Conservation (phyloP, 129 eudicot genomes). For the Oenanthe sinensis region DNA sequence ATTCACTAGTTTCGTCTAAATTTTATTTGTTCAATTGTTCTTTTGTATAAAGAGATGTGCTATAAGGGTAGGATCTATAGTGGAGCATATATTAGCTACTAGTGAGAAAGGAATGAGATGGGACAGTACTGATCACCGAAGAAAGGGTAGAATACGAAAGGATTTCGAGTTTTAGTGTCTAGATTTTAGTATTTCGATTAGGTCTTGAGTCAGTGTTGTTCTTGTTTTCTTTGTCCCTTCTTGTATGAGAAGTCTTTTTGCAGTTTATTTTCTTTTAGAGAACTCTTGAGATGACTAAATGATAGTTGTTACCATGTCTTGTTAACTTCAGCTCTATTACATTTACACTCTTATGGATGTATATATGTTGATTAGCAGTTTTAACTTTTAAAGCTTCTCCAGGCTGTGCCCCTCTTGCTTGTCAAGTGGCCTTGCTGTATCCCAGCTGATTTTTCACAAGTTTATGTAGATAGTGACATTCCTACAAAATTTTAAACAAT, state of each 20-base stretch:
- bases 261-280: slow-evolving; percentile 39
- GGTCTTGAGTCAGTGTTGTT: slow-evolving; percentile 25
- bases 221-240: slow-evolving; percentile 10
- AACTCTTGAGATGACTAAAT: slow-evolving; percentile 12
- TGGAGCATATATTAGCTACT: slow-evolving; percentile 23
- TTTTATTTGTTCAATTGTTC: slow-evolving; percentile 49
- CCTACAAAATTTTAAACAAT: neutral
- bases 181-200: slow-evolving; percentile 31
- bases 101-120: slow-evolving; percentile 18
- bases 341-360: neutral
- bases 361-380: neutral
- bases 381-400: neutral
- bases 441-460: neutral
- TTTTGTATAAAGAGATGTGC: slow-evolving; percentile 57
- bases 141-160: slow-evolving; percentile 7
- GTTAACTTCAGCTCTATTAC: neutral
- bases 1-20: slow-evolving; percentile 14
- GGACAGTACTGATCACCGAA: slow-evolving; percentile 9
- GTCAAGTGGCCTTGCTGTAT: neutral
- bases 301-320: neutral
- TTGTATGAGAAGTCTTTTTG: slow-evolving; percentile 51
- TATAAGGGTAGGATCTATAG: slow-evolving; percentile 25
- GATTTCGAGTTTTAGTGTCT: slow-evolving; percentile 16
- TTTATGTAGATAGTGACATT: neutral
- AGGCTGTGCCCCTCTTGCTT: neutral